A percentile compares a stretch with the other conserved stretches of the same genome.
Evolutionary conservation across 805 yeast species (phyloP).

Genomic region (Clavispora carvajalis): DNA sequence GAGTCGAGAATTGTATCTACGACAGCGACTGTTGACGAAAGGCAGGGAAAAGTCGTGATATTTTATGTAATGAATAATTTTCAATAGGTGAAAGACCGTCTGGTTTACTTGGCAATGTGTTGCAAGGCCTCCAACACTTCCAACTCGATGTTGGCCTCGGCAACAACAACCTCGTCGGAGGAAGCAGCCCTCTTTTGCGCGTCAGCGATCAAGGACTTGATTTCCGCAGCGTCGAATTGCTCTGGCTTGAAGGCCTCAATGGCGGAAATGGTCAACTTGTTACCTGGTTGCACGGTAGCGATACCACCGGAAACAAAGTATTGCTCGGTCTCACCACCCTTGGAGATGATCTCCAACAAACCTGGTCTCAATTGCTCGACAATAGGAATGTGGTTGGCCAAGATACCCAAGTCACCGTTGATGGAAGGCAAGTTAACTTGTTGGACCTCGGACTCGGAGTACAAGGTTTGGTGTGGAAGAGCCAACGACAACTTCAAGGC

Average conservation of each 20-base stretch:
- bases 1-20: too few species aligned
- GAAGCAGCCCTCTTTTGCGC: conserved; percentile 89
- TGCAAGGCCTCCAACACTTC: conserved; percentile 95
- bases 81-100: background rate
- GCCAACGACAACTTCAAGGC: conserved; percentile 84
- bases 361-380: conserved; percentile 97
- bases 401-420: conserved; percentile 93
- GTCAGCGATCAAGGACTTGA: conserved; percentile 78
- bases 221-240: conserved; percentile 73
- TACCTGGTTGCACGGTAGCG: conserved; percentile 93
- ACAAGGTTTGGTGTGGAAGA: conserved; percentile 77
- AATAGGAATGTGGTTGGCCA: conserved; percentile 96
- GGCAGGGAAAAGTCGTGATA: conserved; percentile 3
- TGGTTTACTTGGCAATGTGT: conserved; percentile 62
- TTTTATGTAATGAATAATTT: conserved; percentile 1
- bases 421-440: conserved; percentile 94
- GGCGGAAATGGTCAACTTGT: conserved; percentile 83
- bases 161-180: conserved; percentile 81
- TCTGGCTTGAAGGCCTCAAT: conserved; percentile 93
- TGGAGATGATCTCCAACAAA: conserved; percentile 83
- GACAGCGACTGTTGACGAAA: background rate
- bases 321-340: conserved; percentile 64
- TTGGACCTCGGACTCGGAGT: conserved; percentile 49
- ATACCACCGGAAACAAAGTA: conserved; percentile 94
- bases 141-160: conserved; percentile 91